Conservation (phyloP, 2,329 filamentous ascomycete genomes). For the Neodidymelliopsis sp. region DNA sequence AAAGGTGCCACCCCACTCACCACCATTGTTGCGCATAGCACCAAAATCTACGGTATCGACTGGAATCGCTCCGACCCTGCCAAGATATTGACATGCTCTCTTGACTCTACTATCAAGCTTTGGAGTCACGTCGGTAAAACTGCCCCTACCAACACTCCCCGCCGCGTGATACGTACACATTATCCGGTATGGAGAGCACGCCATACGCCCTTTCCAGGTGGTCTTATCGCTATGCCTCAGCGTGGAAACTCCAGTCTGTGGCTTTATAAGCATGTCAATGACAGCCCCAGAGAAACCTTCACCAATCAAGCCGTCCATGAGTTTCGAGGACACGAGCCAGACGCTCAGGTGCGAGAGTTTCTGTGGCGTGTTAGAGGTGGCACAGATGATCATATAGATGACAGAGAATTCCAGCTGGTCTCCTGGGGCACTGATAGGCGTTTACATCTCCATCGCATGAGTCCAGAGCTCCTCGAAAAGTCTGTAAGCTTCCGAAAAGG, state of each 20-base stretch:
- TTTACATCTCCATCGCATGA: constrained; percentile 77
- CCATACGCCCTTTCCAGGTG: constrained; percentile 88
- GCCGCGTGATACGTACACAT: constrained; percentile 76
- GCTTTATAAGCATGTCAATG: constrained; percentile 74
- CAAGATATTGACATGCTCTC: constrained; percentile 83
- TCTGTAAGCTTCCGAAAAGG: constrained; percentile 78
- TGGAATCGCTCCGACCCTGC: constrained; percentile 83
- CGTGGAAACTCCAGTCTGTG: constrained; percentile 85
- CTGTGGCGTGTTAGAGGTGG: constrained; percentile 81
- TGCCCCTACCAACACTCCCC: constrained; percentile 48
- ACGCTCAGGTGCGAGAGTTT: constrained; percentile 80
- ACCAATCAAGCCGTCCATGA: constrained; percentile 50
- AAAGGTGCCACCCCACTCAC: constrained; percentile 79
- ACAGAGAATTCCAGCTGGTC: constrained; percentile 90
- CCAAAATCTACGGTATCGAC: constrained; percentile 94
- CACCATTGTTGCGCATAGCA: constrained; percentile 86
- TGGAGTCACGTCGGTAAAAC: constrained; percentile 78
- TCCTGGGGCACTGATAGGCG: constrained; percentile 91
- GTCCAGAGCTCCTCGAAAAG: constrained; percentile 66
- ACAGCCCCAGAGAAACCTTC: constrained; percentile 42
- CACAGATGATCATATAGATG: constrained; percentile 72
- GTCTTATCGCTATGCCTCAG: constrained; percentile 89
- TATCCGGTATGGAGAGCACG: constrained; percentile 92
- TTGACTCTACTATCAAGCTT: constrained; percentile 92
- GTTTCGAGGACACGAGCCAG: constrained; percentile 62